phyloP scores from a whole-genome alignment of 2,329 filamentous ascomycete genomes.

The Colletotrichum orchidophilum region DNA sequence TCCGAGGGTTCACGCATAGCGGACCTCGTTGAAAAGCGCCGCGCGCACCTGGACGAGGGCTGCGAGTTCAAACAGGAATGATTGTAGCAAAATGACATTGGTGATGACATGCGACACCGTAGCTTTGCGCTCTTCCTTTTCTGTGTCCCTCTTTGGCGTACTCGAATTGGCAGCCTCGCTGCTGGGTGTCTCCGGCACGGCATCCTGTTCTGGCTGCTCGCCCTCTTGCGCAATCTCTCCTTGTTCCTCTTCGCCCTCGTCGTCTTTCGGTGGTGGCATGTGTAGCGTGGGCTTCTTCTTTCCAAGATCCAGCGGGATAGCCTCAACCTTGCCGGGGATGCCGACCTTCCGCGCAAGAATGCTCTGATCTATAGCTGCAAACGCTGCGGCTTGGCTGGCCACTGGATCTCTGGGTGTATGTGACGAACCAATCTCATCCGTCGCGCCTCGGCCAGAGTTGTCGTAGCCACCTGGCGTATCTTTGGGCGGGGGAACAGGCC shows the following conservation, averaged over 20 bases:
- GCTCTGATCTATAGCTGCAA: constrained; percentile 71
- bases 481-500: constrained; percentile 50
- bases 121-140: constrained; percentile 53
- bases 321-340: constrained; percentile 53
- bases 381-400: constrained; percentile 65
- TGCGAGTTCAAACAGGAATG: constrained; percentile 81
- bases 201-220: constrained; percentile 35
- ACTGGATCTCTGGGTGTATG: constrained; percentile 41
- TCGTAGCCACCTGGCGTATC: constrained; percentile 53
- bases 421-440: constrained; percentile 33
- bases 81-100: constrained; percentile 81
- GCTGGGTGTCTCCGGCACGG: constrained; percentile 19
- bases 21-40: constrained; percentile 79
- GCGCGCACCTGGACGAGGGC: constrained; percentile 79
- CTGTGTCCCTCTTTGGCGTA: constrained; percentile 37
- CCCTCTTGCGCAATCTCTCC: constrained; percentile 38
- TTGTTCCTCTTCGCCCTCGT: constrained; percentile 39
- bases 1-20: constrained; percentile 56
- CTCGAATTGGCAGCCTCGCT: constrained; percentile 38
- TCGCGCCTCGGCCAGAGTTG: constrained; percentile 43
- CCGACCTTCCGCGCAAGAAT: constrained; percentile 66
- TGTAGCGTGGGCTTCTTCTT: constrained; percentile 40
- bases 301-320: constrained; percentile 59
- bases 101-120: constrained; percentile 83
- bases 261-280: constrained; percentile 33